phyloP scores from a whole-genome alignment of 192 early-diverging fungal genomes.

The Chytriomyces sp. region DNA sequence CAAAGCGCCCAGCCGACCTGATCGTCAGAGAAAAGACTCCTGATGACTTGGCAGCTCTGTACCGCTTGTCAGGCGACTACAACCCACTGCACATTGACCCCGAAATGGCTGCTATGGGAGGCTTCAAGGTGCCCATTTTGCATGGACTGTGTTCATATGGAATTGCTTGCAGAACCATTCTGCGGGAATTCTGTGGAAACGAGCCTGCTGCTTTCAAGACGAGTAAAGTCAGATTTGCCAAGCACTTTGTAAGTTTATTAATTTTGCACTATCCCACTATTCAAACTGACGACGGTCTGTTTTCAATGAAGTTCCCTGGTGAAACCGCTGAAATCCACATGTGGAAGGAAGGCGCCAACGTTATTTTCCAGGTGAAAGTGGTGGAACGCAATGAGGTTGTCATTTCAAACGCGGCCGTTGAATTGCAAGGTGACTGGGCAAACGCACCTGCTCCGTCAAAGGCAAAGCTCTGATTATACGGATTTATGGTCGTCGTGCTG shows the following conservation, averaged over 20 bases:
- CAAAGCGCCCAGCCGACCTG: constrained; percentile 84
- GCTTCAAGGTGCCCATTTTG: constrained; percentile 95
- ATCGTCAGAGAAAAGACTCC: constrained; percentile 83
- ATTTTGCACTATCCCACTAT: constrained; percentile 8
- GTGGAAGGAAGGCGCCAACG: constrained; percentile 89
- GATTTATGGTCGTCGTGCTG: too few species aligned
- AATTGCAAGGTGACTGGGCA: constrained; percentile 64
- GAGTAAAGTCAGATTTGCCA: constrained; percentile 76
- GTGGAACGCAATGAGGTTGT: constrained; percentile 92
- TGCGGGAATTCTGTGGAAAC: constrained; percentile 74
- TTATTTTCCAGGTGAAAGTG: constrained; percentile 92
- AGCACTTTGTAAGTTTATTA: constrained; percentile 39
- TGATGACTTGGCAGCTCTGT: constrained; percentile 93
- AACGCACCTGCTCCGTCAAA: constrained; percentile 38
- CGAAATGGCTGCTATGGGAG: constrained; percentile 87
- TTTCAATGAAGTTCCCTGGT: constrained; percentile 72
- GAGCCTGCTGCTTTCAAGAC: constrained; percentile 74
- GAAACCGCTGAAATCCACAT: constrained; percentile 98
- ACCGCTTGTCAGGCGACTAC: constrained; percentile 93
- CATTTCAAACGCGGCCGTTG: constrained; percentile 91
- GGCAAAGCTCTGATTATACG: constrained; percentile 13
- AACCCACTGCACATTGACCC: constrained; percentile 99
- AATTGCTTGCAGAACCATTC: constrained; percentile 88
- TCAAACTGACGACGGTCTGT: constrained; percentile 79
- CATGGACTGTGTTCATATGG: constrained; percentile 96